phyloP scores from a whole-genome alignment of 345 rosid species.

The Combretum micranthum region DNA sequence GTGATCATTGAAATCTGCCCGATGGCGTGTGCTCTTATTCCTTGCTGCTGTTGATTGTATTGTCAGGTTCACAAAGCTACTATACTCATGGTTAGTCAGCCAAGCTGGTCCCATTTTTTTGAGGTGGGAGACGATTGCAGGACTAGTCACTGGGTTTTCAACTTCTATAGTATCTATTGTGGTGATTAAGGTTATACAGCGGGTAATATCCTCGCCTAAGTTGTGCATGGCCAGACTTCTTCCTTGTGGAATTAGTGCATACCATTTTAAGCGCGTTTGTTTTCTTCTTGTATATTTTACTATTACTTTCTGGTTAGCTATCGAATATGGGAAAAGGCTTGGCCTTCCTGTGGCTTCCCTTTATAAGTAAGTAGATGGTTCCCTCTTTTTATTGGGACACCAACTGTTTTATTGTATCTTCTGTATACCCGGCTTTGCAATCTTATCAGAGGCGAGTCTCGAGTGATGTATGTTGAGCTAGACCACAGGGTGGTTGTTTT shows the following conservation, averaged over 20 bases:
- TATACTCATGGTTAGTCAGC: conserved; percentile 26
- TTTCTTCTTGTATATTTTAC: conserved; percentile 51
- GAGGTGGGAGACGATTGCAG: conserved; percentile 50
- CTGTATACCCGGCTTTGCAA: no score
- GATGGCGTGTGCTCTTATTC: background rate
- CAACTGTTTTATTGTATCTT: no score
- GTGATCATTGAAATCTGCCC: background rate
- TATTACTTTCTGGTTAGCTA: conserved; percentile 48
- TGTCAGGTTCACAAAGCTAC: conserved; percentile 35
- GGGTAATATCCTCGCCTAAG: conserved; percentile 30
- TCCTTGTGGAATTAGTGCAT: conserved; percentile 5
- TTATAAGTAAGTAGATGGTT: background rate
- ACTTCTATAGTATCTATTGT: conserved; percentile 49
- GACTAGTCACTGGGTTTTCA: conserved; percentile 47
- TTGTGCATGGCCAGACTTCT: conserved; percentile 8
- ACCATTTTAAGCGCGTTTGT: conserved; percentile 46
- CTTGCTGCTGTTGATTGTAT: background rate
- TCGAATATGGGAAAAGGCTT: conserved; percentile 41
- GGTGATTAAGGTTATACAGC: conserved; percentile 28
- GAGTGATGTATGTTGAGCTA: no score
- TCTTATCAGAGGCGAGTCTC: no score
- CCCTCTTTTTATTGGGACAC: background rate
- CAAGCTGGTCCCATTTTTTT: conserved; percentile 29
- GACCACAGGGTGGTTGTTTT: no score
- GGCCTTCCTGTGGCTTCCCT: conserved; percentile 32